Base-by-base conservation (phyloP, 306 rosid species). In the Urtica urens region DNA sequence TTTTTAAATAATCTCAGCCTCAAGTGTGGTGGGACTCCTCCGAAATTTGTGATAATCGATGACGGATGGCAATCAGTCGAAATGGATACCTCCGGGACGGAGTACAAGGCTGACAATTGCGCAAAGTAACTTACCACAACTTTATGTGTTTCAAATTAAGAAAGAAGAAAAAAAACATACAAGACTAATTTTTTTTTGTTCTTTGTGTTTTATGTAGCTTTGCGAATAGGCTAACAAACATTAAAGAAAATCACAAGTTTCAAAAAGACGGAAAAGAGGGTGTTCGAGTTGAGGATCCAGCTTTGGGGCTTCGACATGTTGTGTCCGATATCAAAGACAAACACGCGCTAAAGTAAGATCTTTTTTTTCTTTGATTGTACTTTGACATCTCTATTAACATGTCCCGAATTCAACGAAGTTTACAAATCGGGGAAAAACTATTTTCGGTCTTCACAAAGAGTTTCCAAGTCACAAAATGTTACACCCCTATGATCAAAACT, bases 221-320 rank as follows among this genome's bases (percentile, higher is more conserved):
- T 56, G 75, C 82, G 31, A 56, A 68, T 15, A 77, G 86, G 65
- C 67, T 74, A 23, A 43, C 26, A 16, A 68, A 65, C 60, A 72
- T 83, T 4, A 68, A 70, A 50, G 92, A 84, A 54, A 84, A 80
- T 62, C 37, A 26, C 4, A 84, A 75, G 67, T 77, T 84, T 72
- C 69, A 58, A 40, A 65, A 61, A 49, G 52, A 60, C 20, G 93
- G 93, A 38, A 78, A 78, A 61, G 78, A 83, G 67, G 96, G 84
- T 40, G 68, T 72, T 2, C 59, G 73, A 18, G 51, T 77, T 6
- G 77, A 87, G 77, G 90, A 82, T 46, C 82, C 86, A 6, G 63
- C 71, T 3, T 59, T 82, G 23, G 96, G 96, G 40, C 74, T 82
- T 21, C 35, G 72, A 55, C 92, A 79, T 29, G 73, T 82, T 27